Base-by-base conservation (phyloP, 2,329 filamentous ascomycete genomes). In the Septoria linicola region DNA sequence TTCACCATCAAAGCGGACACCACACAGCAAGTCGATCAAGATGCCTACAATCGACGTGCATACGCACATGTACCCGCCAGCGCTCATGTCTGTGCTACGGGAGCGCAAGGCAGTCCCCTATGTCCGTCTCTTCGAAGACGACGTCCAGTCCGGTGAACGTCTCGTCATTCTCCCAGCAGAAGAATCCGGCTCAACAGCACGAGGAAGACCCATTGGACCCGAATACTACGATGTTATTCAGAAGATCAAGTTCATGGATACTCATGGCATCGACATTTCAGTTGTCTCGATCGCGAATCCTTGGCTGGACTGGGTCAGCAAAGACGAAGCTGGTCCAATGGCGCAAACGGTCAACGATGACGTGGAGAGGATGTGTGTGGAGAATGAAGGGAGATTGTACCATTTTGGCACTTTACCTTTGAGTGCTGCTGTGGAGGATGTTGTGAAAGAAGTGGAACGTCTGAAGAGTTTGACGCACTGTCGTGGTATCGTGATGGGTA, bases 201-300 rank as follows among this genome's bases (percentile, higher is more conserved):
- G 88, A 2, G 91, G 90, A 31, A 83, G 91, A 3, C 90, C 91
- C 3, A 82, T 96, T 36, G 92, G 89, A 17, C 76, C 82, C 1
- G 88, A 91, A 63, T 96, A 92, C 76, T 88, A 85, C 56, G 88
- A 89, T 37, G 84, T 95, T 51, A 73, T 76, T 13, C 79, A 88
- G 61, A 96, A 96, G 66, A 77, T 96, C 11, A 78, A 82, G 41
- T 96, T 96, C 73, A 96, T 96, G 91, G 79, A 89, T 68, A 80
- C 78, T 13, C 91, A 96, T 72, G 75, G 75, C 46, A 96, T 96
- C 67, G 80, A 87, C 69, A 83, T 86, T 58, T 93, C 88, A 1
- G 87, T 96, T 43, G 83, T 96, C 57, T 93, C 88, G 0, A 82
- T 96, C 17, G 91, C 91, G 11, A 96, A 96, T 66, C 91, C 91